A percentile compares a stretch with the other conserved stretches of the same genome.
These are phyloP conservation scores for Exophiala spinifera DNA, from an alignment of 2,329 filamentous ascomycete genomes.

Conservation along the genomic window DNA sequence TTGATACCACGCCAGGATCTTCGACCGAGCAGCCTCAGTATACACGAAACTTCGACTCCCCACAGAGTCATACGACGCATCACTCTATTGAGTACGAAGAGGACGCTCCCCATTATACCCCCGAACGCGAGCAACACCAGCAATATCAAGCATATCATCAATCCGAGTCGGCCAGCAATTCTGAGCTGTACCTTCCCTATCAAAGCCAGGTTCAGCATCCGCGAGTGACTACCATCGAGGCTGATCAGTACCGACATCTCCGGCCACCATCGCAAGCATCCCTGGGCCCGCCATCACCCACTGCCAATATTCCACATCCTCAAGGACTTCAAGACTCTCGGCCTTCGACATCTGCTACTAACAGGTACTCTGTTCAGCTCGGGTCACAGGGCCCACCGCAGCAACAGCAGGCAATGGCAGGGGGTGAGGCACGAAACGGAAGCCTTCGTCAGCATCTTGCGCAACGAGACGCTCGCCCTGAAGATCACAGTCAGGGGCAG, in stretches of 20 bases:
- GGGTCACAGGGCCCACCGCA: constrained; percentile 18
- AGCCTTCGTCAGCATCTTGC: constrained; percentile 27
- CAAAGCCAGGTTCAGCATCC: constrained; percentile 14
- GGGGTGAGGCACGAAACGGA: constrained; percentile 19
- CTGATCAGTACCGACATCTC: constrained; percentile 29
- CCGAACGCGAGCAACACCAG: constrained; percentile 13
- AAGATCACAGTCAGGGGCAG: constrained; percentile 25
- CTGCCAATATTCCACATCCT: constrained; percentile 22
- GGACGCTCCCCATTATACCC: constrained; percentile 25
- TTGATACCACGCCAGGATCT: constrained; percentile 4
- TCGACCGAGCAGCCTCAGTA: constrained; percentile 12
- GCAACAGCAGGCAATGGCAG: constrained; percentile 15
- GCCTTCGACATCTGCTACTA: constrained; percentile 21
- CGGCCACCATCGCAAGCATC: constrained; percentile 38
- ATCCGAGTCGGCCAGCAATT: constrained; percentile 34
- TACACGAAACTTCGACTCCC: constrained; percentile 21
- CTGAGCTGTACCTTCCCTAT: constrained; percentile 38
- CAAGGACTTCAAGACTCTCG: constrained; percentile 22
- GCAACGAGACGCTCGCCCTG: constrained; percentile 28
- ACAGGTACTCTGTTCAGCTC: constrained; percentile 26
- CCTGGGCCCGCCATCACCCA: constrained; percentile 37
- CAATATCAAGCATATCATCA: constrained; percentile 26
- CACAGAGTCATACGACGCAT: constrained; percentile 21
- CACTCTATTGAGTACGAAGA: constrained; percentile 27
- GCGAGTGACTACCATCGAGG: constrained; percentile 11